A percentile compares a stretch with the other conserved stretches of the same genome.
These are phyloP conservation scores for Hemisphaericaspora nanyangensis DNA, from an alignment of 805 yeast species.

Conservation along the genomic window DNA sequence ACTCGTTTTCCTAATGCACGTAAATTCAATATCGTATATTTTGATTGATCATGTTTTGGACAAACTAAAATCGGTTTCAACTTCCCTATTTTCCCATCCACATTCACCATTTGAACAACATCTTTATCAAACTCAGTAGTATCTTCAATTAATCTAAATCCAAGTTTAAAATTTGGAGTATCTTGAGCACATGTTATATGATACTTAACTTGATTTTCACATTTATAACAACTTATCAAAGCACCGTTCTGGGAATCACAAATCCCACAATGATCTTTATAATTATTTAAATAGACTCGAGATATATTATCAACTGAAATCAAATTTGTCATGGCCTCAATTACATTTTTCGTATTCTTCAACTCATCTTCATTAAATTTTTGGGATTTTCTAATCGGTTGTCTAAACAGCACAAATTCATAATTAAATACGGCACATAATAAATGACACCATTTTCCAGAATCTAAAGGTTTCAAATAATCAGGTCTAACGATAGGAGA, in stretches of 20 bases:
- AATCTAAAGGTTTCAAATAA: slow-evolving; percentile 56
- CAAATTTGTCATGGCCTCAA: slow-evolving; percentile 14
- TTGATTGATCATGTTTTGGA: slow-evolving; percentile 28
- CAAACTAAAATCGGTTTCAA: slow-evolving; percentile 45
- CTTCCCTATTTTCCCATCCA: slow-evolving; percentile 32
- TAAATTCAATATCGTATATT: slow-evolving; percentile 20
- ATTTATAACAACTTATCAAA: slow-evolving; percentile 43
- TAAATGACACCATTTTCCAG: slow-evolving; percentile 75
- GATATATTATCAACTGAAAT: slow-evolving; percentile 29
- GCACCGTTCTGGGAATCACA: slow-evolving; percentile 51
- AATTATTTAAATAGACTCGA: slow-evolving; percentile 22
- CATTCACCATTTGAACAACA: slow-evolving; percentile 15
- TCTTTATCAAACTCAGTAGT: slow-evolving; percentile 16
- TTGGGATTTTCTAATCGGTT: neutral
- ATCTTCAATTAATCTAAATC: slow-evolving; percentile 44
- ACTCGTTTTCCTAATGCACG: slow-evolving; percentile 28
- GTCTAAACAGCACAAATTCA: slow-evolving; percentile 23
- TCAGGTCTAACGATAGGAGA: slow-evolving; percentile 47
- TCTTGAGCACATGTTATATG: slow-evolving; percentile 64
- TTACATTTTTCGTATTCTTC: slow-evolving; percentile 4
- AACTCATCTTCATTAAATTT: neutral
- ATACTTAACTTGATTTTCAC: slow-evolving; percentile 23
- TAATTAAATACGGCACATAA: slow-evolving; percentile 61
- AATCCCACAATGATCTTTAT: slow-evolving; percentile 36
- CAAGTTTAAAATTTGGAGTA: slow-evolving; percentile 42